A percentile compares a stretch with the other conserved stretches of the same genome.
Evolutionary conservation across 768 basidiomycete species (phyloP).

Genomic region (Trametes sanguinea): DNA sequence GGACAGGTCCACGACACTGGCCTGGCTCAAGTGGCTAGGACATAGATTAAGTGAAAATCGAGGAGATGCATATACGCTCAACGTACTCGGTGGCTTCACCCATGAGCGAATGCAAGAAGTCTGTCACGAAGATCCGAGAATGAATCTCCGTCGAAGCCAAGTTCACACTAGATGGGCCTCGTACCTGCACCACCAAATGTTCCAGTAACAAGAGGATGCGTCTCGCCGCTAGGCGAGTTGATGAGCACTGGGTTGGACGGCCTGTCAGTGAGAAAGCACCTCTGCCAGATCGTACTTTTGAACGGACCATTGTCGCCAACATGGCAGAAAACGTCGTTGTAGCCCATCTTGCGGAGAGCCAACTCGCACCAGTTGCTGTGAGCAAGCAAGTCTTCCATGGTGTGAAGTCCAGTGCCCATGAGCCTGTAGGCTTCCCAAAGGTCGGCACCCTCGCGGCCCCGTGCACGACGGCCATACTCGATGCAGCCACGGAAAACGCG

Average conservation of each 20-base stretch:
- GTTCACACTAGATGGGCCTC: not conserved
- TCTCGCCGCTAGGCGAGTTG: constrained; percentile 54
- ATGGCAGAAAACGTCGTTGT: constrained; percentile 74
- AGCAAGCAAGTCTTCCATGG: constrained; percentile 73
- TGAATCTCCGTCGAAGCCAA: too few species aligned
- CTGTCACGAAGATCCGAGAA: constrained; percentile 34
- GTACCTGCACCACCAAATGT: constrained; percentile 51
- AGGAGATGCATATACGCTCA: not conserved
- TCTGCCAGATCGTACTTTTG: not conserved
- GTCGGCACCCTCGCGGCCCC: constrained; percentile 54
- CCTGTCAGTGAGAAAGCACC: too few species aligned
- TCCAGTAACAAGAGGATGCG: constrained; percentile 67
- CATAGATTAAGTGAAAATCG: not conserved
- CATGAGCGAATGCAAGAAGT: constrained; percentile 66
- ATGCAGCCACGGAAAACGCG: constrained; percentile 67
- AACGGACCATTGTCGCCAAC: constrained; percentile 61
- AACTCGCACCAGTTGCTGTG: constrained; percentile 85
- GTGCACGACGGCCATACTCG: constrained; percentile 59
- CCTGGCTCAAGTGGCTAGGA: constrained; percentile 56
- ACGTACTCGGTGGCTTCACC: constrained; percentile 66
- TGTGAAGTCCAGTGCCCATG: constrained; percentile 67
- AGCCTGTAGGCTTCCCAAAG: constrained; percentile 71
- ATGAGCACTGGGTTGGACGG: constrained; percentile 31
- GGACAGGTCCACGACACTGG: constrained; percentile 60
- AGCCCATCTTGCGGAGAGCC: constrained; percentile 66